Percentiles rank a stretch among this genome's conserved stretches.
Conservation (phyloP, 2,329 filamentous ascomycete genomes). For the Polychaeton citri region DNA sequence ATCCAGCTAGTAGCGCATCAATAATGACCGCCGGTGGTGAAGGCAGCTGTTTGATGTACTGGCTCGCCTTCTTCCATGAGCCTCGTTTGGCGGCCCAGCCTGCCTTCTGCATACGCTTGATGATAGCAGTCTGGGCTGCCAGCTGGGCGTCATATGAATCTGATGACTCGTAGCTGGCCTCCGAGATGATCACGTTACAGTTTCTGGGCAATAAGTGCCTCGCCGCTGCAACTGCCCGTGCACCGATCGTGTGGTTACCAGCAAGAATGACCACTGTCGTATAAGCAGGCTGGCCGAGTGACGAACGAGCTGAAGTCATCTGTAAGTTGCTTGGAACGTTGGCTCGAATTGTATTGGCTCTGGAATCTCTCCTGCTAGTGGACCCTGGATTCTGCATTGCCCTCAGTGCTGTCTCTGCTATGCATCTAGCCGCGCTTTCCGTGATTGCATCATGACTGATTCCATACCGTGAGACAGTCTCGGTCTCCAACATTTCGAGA, state of each 20-base stretch:
- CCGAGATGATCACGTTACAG: conserved; percentile 65
- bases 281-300: conserved; percentile 35
- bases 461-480: conserved; percentile 75
- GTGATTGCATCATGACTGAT: conserved; percentile 81
- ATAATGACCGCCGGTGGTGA: conserved; percentile 67
- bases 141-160: conserved; percentile 69
- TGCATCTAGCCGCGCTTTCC: conserved; percentile 78
- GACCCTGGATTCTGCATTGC: conserved; percentile 12
- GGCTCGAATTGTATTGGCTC: conserved; percentile 40
- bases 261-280: conserved; percentile 58
- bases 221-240: conserved; percentile 70
- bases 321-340: conserved; percentile 11
- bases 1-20: conserved; percentile 77
- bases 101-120: conserved; percentile 53
- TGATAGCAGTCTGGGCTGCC: conserved; percentile 68
- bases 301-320: conserved; percentile 44
- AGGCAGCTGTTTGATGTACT: conserved; percentile 40
- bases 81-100: conserved; percentile 47
- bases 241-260: conserved; percentile 86
- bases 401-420: conserved; percentile 65
- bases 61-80: conserved; percentile 45
- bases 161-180: conserved; percentile 75
- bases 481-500: conserved; percentile 85
- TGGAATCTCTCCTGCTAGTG: conserved; percentile 12
- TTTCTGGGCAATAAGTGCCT: conserved; percentile 78